A percentile compares a stretch with the other conserved stretches of the same genome.
phyloP scores from a whole-genome alignment of 2,329 filamentous ascomycete genomes.

The Fusarium sublunatum region DNA sequence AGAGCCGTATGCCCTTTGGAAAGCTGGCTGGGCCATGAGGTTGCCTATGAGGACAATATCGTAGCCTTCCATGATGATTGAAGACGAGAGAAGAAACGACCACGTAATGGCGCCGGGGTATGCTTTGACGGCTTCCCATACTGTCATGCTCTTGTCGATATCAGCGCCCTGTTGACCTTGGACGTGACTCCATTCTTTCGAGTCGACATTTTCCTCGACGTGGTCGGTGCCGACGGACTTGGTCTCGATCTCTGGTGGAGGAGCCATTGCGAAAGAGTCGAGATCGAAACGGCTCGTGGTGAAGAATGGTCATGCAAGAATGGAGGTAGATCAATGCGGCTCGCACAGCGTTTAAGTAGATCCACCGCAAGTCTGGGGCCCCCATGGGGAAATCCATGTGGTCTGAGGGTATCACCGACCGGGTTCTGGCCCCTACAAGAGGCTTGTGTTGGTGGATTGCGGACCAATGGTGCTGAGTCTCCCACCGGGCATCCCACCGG shows the following conservation, averaged over 20 bases:
- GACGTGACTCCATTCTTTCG: conserved; percentile 30
- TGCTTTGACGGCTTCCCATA: conserved; percentile 19
- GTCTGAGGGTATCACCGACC: background rate
- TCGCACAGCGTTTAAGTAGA: conserved; percentile 2
- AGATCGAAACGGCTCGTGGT: background rate
- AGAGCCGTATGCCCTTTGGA: conserved; percentile 37
- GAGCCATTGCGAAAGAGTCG: background rate
- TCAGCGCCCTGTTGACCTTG: conserved; percentile 29
- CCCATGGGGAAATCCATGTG: conserved; percentile 11
- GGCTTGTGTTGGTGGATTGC: background rate
- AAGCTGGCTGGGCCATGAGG: conserved; percentile 41
- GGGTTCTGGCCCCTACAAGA: background rate
- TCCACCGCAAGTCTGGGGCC: background rate
- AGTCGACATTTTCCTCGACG: conserved; percentile 1
- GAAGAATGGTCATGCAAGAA: background rate
- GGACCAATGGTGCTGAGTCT: background rate
- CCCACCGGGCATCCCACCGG: conserved; percentile 13
- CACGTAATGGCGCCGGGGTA: conserved; percentile 35
- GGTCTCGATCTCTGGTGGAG: background rate
- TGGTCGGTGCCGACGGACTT: conserved; percentile 1
- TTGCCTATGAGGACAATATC: conserved; percentile 37
- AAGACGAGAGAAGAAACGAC: conserved; percentile 38
- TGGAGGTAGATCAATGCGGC: background rate
- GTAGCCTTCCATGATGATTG: conserved; percentile 45
- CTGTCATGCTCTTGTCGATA: conserved; percentile 25